Evolutionary conservation across 331 rosid species (phyloP).

Genomic region (Quercus lobata): DNA sequence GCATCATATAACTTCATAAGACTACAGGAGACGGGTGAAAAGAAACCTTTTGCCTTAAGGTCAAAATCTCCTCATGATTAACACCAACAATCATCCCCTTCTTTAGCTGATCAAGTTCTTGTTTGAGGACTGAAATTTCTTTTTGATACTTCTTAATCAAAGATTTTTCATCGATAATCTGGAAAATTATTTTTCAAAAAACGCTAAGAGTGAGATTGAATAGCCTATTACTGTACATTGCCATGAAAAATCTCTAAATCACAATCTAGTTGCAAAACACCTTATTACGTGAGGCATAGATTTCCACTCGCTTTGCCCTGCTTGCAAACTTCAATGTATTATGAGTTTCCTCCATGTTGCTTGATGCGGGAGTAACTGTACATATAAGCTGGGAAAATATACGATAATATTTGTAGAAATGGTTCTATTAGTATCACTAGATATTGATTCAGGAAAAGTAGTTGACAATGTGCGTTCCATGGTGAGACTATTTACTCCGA

Average conservation of each 20-base stretch:
- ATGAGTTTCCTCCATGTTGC: slow-evolving; percentile 99
- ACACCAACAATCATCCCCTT: slow-evolving; percentile 76
- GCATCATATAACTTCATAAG: slow-evolving; percentile 3
- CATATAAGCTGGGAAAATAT: slow-evolving; percentile 80
- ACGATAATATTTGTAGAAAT: not conserved
- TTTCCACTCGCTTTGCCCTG: slow-evolving; percentile 98
- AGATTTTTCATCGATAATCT: slow-evolving; percentile 98
- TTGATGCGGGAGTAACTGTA: slow-evolving; percentile 98
- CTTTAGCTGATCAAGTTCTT: slow-evolving; percentile 94
- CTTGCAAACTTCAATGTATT: slow-evolving; percentile 98
- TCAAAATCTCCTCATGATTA: slow-evolving; percentile 88
- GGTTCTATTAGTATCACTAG: slow-evolving; percentile 7
- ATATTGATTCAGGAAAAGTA: slow-evolving; percentile 2
- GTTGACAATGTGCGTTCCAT: not conserved
- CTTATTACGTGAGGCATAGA: slow-evolving; percentile 95
- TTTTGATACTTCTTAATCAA: slow-evolving; percentile 94
- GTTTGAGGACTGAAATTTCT: slow-evolving; percentile 89
- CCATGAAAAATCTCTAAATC: slow-evolving; percentile 3
- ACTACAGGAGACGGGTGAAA: slow-evolving; percentile 11
- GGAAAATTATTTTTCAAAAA: slow-evolving; percentile 32
- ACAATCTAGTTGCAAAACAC: slow-evolving; percentile 34
- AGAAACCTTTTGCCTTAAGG: slow-evolving; percentile 82
- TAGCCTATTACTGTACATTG: slow-evolving; percentile 7
- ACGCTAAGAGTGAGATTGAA: slow-evolving; percentile 1
- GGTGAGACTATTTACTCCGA: not conserved